These are phyloP conservation scores for Ophiorrhiza pumila DNA, from an alignment of 257 asterid genomes.

Conservation along the genomic window DNA sequence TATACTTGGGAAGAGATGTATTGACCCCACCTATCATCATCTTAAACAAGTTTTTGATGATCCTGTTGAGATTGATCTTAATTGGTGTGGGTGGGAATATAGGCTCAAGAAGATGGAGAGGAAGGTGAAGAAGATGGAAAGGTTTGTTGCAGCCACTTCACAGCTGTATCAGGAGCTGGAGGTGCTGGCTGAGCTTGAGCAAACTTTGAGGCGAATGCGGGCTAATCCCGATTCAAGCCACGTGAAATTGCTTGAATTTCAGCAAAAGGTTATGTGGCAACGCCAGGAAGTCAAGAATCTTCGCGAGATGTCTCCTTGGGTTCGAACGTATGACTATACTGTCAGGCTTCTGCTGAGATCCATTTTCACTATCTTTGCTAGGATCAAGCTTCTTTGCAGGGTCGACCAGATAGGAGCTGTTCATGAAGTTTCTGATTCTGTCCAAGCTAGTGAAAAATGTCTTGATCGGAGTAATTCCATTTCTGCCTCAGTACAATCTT, in stretches of 20 bases:
- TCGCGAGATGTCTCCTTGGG: constrained; percentile 81
- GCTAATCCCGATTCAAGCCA: constrained; percentile 45
- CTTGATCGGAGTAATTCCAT: constrained; percentile 53
- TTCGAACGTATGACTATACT: constrained; percentile 55
- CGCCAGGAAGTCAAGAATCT: constrained; percentile 84
- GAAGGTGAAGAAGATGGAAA: constrained; percentile 86
- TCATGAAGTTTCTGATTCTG: constrained; percentile 26
- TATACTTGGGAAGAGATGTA: constrained; percentile 68
- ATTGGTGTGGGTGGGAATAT: constrained; percentile 53
- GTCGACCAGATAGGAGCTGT: constrained; percentile 28
- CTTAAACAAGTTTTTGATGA: constrained; percentile 52
- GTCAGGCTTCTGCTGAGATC: constrained; percentile 65
- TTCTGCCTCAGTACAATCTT: constrained; percentile 36
- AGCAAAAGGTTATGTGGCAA: constrained; percentile 81
- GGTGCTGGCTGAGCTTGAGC: constrained; percentile 74
- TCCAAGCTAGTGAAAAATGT: constrained; percentile 25
- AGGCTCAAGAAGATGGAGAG: constrained; percentile 78
- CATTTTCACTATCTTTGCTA: constrained; percentile 54
- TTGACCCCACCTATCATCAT: constrained; percentile 49
- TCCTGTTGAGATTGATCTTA: constrained; percentile 46
- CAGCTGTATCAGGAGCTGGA: constrained; percentile 78
- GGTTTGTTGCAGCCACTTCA: constrained; percentile 60
- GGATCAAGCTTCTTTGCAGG: constrained; percentile 50
- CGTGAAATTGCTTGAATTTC: constrained; percentile 64
- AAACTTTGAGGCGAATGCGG: constrained; percentile 58